phyloP scores from a whole-genome alignment of 306 rosid genomes.

The Crotalaria pallida region DNA sequence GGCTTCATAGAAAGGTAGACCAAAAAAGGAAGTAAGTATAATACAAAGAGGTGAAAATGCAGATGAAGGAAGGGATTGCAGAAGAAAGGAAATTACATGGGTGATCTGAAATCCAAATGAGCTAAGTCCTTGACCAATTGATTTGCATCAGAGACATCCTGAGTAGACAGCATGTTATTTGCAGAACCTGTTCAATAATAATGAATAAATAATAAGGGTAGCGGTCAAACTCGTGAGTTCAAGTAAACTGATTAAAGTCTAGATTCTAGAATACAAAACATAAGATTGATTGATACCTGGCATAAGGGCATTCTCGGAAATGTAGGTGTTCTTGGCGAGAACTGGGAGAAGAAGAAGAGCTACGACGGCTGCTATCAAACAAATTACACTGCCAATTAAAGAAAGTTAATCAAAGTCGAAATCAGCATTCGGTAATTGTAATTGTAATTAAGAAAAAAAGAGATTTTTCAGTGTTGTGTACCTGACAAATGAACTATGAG shows the following conservation, averaged over 20 bases:
- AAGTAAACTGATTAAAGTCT: too few species aligned
- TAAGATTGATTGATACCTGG: slow-evolving; percentile 52
- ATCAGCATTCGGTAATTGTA: not conserved
- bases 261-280: too few species aligned
- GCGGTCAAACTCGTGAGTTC: not conserved
- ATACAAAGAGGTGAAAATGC: not conserved
- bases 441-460: not conserved
- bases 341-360: slow-evolving; percentile 81
- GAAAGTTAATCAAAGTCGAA: not conserved
- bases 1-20: not conserved
- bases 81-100: slow-evolving; percentile 35
- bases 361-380: slow-evolving; percentile 62
- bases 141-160: slow-evolving; percentile 62
- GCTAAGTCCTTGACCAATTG: slow-evolving; percentile 53
- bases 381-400: slow-evolving; percentile 43
- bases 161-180: slow-evolving; percentile 59
- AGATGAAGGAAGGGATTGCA: not conserved
- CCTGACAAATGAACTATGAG: slow-evolving; percentile 74
- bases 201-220: too few species aligned
- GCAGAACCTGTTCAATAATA: slow-evolving; percentile 53
- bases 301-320: slow-evolving; percentile 95
- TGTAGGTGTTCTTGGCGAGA: slow-evolving; percentile 85
- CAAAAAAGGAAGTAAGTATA: not conserved
- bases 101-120: slow-evolving; percentile 32
- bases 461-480: too few species aligned